Evolutionary conservation across 805 yeast species (phyloP), one percentile per base, ranked within the genome.

Genomic region (Candida arabinofermentans): DNA sequence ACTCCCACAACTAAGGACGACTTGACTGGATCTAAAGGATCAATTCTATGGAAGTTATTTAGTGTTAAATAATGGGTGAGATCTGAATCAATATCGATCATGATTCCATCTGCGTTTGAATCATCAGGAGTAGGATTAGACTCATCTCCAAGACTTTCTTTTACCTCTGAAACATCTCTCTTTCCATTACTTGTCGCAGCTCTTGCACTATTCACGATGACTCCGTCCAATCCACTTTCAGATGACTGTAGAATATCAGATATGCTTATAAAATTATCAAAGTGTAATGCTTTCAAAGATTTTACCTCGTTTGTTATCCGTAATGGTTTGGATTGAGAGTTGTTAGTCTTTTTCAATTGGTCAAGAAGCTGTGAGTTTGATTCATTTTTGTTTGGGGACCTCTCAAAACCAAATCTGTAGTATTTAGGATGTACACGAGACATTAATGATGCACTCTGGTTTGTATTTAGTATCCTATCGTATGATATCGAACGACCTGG

Each of bases 391-490:
- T 16, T 18, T 5, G 47, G 40, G 5, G 35, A 29, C 21, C 36
- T 45, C 16, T 46, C 53, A 42, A 51, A 45, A 5, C 53, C 53
- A 39, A 44, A 42, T 23, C 47, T 50, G 27, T 45, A 44, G 33
- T 39, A 45, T n/a, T 23, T 26, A 10, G 42, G 32, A 29, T 13
- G 17, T 10, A 29, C 24, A 39, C 34, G 31, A 2, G 32, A 6
- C 45, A 34, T 37, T 4, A 8, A 8, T 7, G 8, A 12, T 5
- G 4, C 9, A 21, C 2, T 14, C 18, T 2, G 27, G 4, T n/a
- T n/a, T n/a, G n/a, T n/a, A 23, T 23, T 23, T 23, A 23, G 24
- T 9, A 7, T 23, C 6, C 24, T 23, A 23, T 23, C 24, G 9
- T n/a, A n/a, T n/a, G n/a, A n/a, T n/a, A n/a, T n/a, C n/a, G n/a